Evolutionary conservation across 2,329 filamentous ascomycete species (phyloP), one percentile per base, ranked within the genome.

Genomic region (Ramularia endophylla): DNA sequence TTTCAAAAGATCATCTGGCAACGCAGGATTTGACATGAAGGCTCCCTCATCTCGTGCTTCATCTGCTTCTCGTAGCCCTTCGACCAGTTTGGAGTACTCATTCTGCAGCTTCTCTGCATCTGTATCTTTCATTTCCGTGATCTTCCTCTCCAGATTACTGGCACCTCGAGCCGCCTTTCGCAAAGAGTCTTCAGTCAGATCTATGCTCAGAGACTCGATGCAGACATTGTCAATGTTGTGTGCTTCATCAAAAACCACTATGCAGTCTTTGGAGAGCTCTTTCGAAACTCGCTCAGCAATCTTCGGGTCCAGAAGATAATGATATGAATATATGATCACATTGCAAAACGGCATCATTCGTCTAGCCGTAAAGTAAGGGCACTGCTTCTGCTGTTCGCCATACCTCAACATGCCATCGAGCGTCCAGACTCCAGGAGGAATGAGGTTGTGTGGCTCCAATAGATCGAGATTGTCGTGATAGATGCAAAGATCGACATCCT

Each of bases 261-360:
- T 98, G 63, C 89, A 95, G 63, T 98, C 94, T 56, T 95, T 95
- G 0, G 92, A 95, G 8, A 98, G 78, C 58, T 98, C 92, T 63
- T 85, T 88, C 0, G 92, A 97, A 2, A 97, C 89, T 43, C 90
- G 68, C 61, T 98, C 92, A 9, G 92, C 92, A 56, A 98, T 98
- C 63, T 98, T 98, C 2, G 92, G 92, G 57, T 98, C 94, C 12
- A 98, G 78, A 3, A 98, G 78, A 60, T 98, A 98, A 65, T 98
- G 92, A 61, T 98, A 98, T 0, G 92, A 98, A 69, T 98, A 98
- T 53, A 98, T 98, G 59, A 98, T 95, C 60, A 98, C 88, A 62
- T 98, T 97, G 75, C 92, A 98, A 61, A 89, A 97, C 57, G 92
- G 84, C 90, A 98, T 97, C 92, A 98, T 98, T 50, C 92, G 81